Evolutionary conservation across 371 early-diverging fungal species (phyloP).

Genomic region (Coemansia sp.): DNA sequence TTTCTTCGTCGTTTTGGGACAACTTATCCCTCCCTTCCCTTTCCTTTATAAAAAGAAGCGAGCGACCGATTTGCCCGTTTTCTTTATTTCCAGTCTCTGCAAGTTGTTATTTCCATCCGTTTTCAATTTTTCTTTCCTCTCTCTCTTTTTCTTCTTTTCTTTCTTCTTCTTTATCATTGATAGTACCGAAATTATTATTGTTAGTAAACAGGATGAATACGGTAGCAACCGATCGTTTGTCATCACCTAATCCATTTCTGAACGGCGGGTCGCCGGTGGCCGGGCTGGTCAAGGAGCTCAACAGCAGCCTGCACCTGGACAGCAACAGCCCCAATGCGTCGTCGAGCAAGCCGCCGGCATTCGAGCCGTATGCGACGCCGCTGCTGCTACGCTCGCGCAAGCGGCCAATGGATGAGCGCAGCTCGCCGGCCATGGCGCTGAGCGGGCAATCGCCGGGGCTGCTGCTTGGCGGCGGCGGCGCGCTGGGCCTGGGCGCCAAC

Average conservation of each 20-base stretch:
- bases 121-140: background rate
- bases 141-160: background rate
- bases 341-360: conserved; percentile 9
- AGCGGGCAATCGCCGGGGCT: no score
- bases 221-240: conserved; percentile 22
- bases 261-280: conserved; percentile 22
- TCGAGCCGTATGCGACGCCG: conserved; percentile 33
- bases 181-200: background rate
- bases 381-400: conserved; percentile 26
- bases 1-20: background rate
- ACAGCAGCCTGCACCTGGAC: conserved; percentile 36
- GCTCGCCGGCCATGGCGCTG: conserved; percentile 18
- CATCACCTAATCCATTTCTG: conserved; percentile 32
- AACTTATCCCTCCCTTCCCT: background rate
- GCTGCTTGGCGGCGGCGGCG: no score
- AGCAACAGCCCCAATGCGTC: background rate
- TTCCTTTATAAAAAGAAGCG: background rate
- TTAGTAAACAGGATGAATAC: conserved; percentile 27
- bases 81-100: background rate
- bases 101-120: no score
- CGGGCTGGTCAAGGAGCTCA: conserved; percentile 30
- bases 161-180: conserved; percentile 5
- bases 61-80: background rate
- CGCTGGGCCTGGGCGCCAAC: no score
- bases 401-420: conserved; percentile 25